Evolutionary conservation across 1,139 yeast genomes (phyloP).

Genomic region (Taphrina betulina): DNA sequence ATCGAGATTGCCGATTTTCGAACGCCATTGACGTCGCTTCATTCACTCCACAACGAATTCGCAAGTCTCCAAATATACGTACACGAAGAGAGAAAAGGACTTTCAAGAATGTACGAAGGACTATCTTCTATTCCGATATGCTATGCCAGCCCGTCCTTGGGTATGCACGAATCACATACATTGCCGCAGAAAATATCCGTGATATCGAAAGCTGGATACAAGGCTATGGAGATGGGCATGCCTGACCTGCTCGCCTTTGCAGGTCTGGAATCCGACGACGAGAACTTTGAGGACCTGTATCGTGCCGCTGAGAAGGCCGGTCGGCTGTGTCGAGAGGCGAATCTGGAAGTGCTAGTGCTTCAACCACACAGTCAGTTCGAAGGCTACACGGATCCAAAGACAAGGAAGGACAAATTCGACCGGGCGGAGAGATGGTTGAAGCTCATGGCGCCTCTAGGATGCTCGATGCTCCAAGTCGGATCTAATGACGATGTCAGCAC

Average conservation of each 20-base stretch:
- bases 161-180: constrained; percentile 21
- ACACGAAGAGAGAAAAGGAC: too few relatives aligned
- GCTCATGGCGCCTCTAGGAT: constrained; percentile 16
- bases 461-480: constrained; percentile 33
- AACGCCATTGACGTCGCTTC: not conserved
- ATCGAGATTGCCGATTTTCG: too few relatives aligned
- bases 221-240: constrained; percentile 20
- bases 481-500: constrained; percentile 14
- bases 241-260: constrained; percentile 18
- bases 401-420: constrained; percentile 23
- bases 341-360: constrained; percentile 23
- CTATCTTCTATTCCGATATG: constrained; percentile 3
- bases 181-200: constrained; percentile 4
- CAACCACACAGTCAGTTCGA: constrained; percentile 35
- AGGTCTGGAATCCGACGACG: constrained; percentile 13
- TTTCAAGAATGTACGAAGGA: too few relatives aligned
- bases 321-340: constrained; percentile 26
- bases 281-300: not conserved
- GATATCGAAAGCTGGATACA: constrained; percentile 6
- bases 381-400: constrained; percentile 30
- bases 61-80: too few relatives aligned
- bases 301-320: constrained; percentile 21
- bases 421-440: constrained; percentile 33
- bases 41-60: too few relatives aligned
- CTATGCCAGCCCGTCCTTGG: constrained; percentile 13